A percentile compares a stretch with the other conserved stretches of the same genome.
Evolutionary conservation across 2,329 filamentous ascomycete species (phyloP).

Genomic region (Pseudogymnoascus sp.): DNA sequence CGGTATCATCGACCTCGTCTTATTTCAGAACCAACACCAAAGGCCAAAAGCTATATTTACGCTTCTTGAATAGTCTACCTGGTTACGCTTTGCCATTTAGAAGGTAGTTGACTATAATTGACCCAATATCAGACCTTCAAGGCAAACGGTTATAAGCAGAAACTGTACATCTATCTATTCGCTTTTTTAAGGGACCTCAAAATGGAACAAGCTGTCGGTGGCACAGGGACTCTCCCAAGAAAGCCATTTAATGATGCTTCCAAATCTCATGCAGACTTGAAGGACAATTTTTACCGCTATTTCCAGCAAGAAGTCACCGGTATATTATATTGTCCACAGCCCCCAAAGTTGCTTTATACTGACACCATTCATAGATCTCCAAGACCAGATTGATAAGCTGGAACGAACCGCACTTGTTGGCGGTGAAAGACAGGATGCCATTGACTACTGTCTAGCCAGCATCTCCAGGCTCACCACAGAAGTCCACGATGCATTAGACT

Average conservation of each 20-base stretch:
- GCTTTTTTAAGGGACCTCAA: background rate
- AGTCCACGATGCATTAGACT: constrained; percentile 75
- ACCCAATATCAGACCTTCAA: background rate
- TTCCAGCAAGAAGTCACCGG: constrained; percentile 71
- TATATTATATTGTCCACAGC: constrained; percentile 42
- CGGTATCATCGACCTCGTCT: background rate
- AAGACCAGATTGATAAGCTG: constrained; percentile 67
- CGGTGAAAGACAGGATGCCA: constrained; percentile 72
- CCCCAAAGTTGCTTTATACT: background rate
- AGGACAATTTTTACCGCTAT: constrained; percentile 77
- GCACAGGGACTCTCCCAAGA: constrained; percentile 11
- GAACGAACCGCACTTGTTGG: constrained; percentile 54
- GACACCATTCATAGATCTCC: constrained; percentile 50
- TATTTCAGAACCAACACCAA: background rate
- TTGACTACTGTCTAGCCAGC: constrained; percentile 70
- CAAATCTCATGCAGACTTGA: constrained; percentile 39
- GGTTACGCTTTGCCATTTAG: constrained; percentile 1
- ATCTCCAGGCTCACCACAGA: constrained; percentile 78
- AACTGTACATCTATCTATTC: background rate
- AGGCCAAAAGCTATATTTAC: background rate
- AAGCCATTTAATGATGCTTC: constrained; percentile 18
- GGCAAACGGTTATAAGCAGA: background rate
- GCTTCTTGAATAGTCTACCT: background rate
- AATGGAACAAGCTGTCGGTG: background rate
- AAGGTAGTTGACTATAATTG: background rate